Evolutionary conservation across 2,329 filamentous ascomycete species (phyloP), one percentile per base, ranked within the genome.

Genomic region (Alternaria panax): DNA sequence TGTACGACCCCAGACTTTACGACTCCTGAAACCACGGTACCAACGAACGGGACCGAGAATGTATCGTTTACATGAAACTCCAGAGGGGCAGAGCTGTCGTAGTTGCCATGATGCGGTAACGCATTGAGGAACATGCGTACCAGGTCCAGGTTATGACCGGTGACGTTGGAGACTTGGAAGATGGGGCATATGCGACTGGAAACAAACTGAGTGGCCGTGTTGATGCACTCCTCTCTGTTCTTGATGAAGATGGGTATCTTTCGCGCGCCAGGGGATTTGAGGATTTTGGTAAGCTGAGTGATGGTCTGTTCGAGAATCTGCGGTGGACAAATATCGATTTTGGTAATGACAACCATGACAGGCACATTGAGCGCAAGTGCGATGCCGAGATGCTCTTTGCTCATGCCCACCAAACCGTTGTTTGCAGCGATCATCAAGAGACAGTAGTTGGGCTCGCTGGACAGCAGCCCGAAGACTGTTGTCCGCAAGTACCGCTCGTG

Each of bases 181-280:
- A 99, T 90, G 12, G 95, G 95, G 74, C 94, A 98, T 74, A 99
- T 97, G 40, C 95, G 87, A 78, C 96, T 91, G 70, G 91, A 95
- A 69, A 98, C 92, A 72, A 99, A 97, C 77, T 98, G 95, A 0
- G 92, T 94, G 3, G 95, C 94, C 0, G 95, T 99, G 76, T 95
- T 93, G 72, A 99, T 90, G 70, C 93, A 97, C 67, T 97, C 92
- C 75, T 97, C 92, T 59, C 89, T 89, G 67, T 90, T 91, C 78
- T 93, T 95, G 80, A 99, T 93, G 75, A 98, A 96, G 40, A 97
- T 92, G 2, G 95, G 95, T 36, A 99, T 96, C 80, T 99, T 99
- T 38, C 92, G 86, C 4, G 95, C 95, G 3, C 93, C 95, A 0
- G 93, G 93, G 56, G 92, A 96, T 78, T 97, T 97, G 66, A 99